These are phyloP conservation scores for Alnus rubra DNA, from an alignment of 306 rosid genomes.

Conservation along the genomic window DNA sequence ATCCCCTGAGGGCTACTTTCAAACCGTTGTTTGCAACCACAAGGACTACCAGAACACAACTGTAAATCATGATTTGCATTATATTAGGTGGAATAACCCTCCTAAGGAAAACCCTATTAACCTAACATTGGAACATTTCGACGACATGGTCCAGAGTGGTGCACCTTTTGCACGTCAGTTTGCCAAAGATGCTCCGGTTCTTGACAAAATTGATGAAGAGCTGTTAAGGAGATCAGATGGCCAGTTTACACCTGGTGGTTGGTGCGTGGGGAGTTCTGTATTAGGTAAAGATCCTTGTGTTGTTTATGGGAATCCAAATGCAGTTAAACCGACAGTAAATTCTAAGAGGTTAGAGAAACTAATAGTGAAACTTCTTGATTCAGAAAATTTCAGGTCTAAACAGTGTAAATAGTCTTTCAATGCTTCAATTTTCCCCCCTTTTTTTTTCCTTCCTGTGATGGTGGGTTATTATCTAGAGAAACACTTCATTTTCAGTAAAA, in stretches of 20 bases:
- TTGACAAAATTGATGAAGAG: conserved; percentile 62
- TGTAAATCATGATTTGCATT: conserved; percentile 75
- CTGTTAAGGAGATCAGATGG: conserved; percentile 55
- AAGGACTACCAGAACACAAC: conserved; percentile 92
- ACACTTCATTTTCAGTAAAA: neutral
- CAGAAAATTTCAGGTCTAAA: conserved; percentile 73
- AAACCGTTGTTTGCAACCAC: conserved; percentile 82
- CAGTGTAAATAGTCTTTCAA: conserved; percentile 62
- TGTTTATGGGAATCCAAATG: conserved; percentile 53
- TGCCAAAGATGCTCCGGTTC: conserved; percentile 61
- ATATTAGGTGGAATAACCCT: conserved; percentile 68
- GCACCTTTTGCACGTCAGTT: conserved; percentile 73
- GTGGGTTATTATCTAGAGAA: neutral
- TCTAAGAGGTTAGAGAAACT: conserved; percentile 76
- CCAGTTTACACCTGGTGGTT: conserved; percentile 66
- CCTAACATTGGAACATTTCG: conserved; percentile 57
- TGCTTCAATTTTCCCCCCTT: neutral
- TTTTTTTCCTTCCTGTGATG: neutral
- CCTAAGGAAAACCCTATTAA: conserved; percentile 66
- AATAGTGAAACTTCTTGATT: conserved; percentile 65
- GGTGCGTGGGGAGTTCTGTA: conserved; percentile 56
- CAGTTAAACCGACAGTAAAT: conserved; percentile 57
- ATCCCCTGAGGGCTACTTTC: conserved; percentile 89
- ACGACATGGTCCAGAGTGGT: conserved; percentile 68
- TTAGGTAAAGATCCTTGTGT: conserved; percentile 50